phyloP scores from a whole-genome alignment of 495 filamentous ascomycete genomes.

The Daldinia decipiens region DNA sequence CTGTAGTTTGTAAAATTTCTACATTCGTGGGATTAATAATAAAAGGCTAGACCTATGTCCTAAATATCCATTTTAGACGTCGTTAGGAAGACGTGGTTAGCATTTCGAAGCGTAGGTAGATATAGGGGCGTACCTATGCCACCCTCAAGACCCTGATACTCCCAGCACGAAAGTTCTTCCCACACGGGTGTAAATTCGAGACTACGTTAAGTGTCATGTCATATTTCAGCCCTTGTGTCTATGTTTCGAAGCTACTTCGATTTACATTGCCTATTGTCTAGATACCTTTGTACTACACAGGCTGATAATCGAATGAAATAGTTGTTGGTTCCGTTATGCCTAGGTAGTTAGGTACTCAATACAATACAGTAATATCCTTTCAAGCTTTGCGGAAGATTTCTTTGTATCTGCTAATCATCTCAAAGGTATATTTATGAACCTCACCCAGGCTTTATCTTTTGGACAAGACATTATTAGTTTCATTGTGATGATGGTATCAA shows the following conservation, averaged over 20 bases:
- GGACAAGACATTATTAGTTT: conserved; percentile 20
- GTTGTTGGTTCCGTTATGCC: neutral
- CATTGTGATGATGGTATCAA: neutral
- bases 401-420: neutral
- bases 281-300: neutral
- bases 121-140: neutral
- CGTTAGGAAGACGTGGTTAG: neutral
- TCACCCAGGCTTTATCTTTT: neutral
- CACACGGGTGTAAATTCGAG: neutral
- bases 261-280: neutral
- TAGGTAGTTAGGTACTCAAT: too few relatives aligned
- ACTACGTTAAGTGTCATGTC: neutral
- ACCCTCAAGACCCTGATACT: neutral
- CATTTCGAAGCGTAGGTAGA: neutral
- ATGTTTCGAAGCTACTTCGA: neutral
- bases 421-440: neutral
- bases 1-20: neutral
- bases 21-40: neutral
- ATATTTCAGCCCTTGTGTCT: neutral
- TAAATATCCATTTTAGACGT: neutral
- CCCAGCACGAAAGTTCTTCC: neutral
- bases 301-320: neutral
- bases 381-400: neutral
- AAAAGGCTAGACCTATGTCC: neutral
- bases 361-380: neutral